phyloP scores from a whole-genome alignment of 805 yeast species.

The Candida tibetensis region DNA sequence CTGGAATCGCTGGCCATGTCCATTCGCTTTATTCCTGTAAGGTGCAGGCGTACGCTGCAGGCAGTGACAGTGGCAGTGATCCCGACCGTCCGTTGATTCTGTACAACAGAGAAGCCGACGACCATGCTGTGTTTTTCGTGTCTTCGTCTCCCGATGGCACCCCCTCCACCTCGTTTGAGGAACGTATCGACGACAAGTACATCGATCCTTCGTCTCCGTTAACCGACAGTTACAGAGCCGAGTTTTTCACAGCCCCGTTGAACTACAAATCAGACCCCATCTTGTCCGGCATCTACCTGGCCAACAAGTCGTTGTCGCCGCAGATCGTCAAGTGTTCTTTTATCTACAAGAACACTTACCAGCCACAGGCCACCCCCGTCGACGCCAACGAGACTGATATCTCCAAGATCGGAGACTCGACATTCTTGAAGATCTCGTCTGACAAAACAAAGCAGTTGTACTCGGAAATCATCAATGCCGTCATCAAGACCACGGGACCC shows the following conservation, averaged over 20 bases:
- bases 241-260: conserved; percentile 71
- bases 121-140: conserved; percentile 90
- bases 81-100: conserved; percentile 55
- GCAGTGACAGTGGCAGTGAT: conserved; percentile 41
- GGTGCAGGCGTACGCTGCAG: conserved; percentile 76
- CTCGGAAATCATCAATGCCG: conserved; percentile 65
- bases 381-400: conserved; percentile 48
- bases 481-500: conserved; percentile 80
- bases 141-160: conserved; percentile 52
- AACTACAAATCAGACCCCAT: conserved; percentile 45
- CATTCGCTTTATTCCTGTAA: conserved; percentile 90
- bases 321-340: conserved; percentile 70
- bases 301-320: conserved; percentile 33
- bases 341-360: conserved; percentile 64
- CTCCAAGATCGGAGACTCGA: conserved; percentile 68
- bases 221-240: conserved; percentile 60
- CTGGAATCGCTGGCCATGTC: conserved; percentile 77
- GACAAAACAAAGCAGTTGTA: conserved; percentile 76
- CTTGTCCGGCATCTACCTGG: conserved; percentile 36
- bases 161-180: conserved; percentile 49
- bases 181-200: conserved; percentile 76
- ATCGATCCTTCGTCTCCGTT: conserved; percentile 51
- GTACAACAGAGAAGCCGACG: conserved; percentile 74
- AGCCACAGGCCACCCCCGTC: conserved; percentile 9
- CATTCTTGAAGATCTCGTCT: conserved; percentile 76